Evolutionary conservation across 129 eudicot species (phyloP).

Genomic region (Flaveria bidentis): DNA sequence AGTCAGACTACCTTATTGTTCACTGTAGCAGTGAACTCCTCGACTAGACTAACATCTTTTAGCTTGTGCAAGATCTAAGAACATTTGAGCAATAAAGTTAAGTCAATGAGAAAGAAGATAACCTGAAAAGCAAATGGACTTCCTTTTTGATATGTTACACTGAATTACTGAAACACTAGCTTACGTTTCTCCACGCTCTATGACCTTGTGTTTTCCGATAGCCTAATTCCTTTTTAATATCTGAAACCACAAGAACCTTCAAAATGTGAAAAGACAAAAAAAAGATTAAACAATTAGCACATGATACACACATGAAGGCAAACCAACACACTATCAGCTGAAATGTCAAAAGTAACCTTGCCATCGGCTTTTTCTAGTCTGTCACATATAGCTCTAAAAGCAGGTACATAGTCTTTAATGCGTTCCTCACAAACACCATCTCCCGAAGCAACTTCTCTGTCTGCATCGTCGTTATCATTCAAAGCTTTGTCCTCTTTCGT

Average conservation of each 20-base stretch:
- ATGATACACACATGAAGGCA: neutral
- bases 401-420: constrained; percentile 69
- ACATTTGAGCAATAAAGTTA: constrained; percentile 22
- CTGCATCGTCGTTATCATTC: constrained; percentile 38
- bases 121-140: constrained; percentile 9
- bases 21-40: constrained; percentile 59
- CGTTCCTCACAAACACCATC: constrained; percentile 45
- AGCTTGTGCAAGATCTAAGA: constrained; percentile 63
- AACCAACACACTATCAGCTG: constrained; percentile 17
- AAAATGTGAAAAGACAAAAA: neutral
- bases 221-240: constrained; percentile 75
- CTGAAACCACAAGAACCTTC: constrained; percentile 80
- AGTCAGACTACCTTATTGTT: constrained; percentile 54
- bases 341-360: constrained; percentile 50
- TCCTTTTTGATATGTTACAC: too few relatives aligned
- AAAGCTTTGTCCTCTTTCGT: constrained; percentile 54
- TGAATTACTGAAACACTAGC: neutral
- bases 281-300: constrained; percentile 16
- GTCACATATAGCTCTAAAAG: constrained; percentile 67
- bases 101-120: constrained; percentile 14
- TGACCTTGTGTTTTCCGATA: constrained; percentile 65
- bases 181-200: constrained; percentile 90
- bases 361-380: constrained; percentile 83
- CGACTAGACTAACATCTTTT: constrained; percentile 66
- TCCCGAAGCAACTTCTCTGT: constrained; percentile 36